Percentiles rank a stretch among this genome's conserved stretches.
Conservation (phyloP, 139 green algal genomes). For the Auxenochlorella pyrenoidosa region DNA sequence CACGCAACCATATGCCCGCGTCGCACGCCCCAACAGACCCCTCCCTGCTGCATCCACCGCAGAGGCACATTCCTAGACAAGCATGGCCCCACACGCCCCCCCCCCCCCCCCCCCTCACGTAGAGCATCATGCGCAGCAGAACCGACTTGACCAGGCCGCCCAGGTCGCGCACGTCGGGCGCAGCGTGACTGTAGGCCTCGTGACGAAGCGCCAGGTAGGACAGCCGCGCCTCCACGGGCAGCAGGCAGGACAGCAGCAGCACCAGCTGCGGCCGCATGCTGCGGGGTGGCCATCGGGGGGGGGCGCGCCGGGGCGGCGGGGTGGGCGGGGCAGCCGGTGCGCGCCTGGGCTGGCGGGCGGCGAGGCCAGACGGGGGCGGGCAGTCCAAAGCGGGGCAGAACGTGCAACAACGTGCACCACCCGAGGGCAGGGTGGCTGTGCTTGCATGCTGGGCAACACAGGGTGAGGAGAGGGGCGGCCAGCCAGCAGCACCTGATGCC, state of each 20-base stretch:
- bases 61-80: no score
- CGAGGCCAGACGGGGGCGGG: no score
- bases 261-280: constrained; percentile 34
- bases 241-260: constrained; percentile 35
- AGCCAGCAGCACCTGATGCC: background rate
- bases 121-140: constrained; percentile 35
- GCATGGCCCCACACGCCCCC: no score
- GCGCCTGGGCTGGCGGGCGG: background rate
- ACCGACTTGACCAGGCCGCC: constrained; percentile 28
- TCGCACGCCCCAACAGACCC: no score
- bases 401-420: no score
- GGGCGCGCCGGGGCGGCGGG: background rate
- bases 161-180: constrained; percentile 24
- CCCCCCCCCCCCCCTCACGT: no score
- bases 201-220: constrained; percentile 39
- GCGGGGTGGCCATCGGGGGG: background rate
- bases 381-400: no score
- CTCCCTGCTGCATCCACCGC: no score
- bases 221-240: constrained; percentile 34
- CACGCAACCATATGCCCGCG: no score
- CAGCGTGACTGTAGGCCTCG: constrained; percentile 17
- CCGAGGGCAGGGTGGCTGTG: no score
- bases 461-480: no score
- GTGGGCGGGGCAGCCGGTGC: background rate
- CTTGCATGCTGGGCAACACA: no score